Evolutionary conservation across 202 grass and related monocot species (phyloP), one percentile per base, ranked within the genome.

Genomic region (Digitaria exilis): DNA sequence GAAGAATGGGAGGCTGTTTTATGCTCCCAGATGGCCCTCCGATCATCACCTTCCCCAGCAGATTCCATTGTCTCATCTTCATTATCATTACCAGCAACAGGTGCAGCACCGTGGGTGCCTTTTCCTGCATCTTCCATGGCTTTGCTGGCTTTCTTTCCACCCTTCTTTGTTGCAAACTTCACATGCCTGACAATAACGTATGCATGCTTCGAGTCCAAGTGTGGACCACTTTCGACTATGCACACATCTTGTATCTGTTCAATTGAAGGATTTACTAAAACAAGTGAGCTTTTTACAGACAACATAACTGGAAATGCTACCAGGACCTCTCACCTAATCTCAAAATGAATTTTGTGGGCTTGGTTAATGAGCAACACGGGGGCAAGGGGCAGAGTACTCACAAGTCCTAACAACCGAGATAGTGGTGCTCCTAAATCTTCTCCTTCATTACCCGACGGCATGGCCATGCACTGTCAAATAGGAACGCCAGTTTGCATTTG

Each of bases 141-240:
- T 63, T 93, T 56, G 84, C 74, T 93, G 25, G 77, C 76, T 75
- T 95, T 98, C 85, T 98, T 98, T 22, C 92, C 90, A 32, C 86
- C 84, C 82, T 95, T 95, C 77, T 91, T 97, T 54, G 91, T 77
- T 37, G 71, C 88, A 88, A 89, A 97, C 76, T 97, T 97, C 56
- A 89, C 64, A 63, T 97, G 92, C 84, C 90, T 88, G 21, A 97
- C 94, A 88, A 97, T 97, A 26, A 88, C 88, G 67, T 98, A 95
- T 48, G 92, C 92, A 71, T 95, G 90, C 64, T 81, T 91, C 6
- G 82, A 67, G 80, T 93, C 95, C 44, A 98, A 82, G 84, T 98
- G 88, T 1, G 92, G 95, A 71, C 95, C 95, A 55, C 92, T 98
- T 98, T 98, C 90, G 21, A 98, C 83, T 50, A 88, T 75, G 65